A percentile compares a stretch with the other conserved stretches of the same genome.
phyloP scores from a whole-genome alignment of 192 early-diverging fungal species.

The Coemansia sp. region DNA sequence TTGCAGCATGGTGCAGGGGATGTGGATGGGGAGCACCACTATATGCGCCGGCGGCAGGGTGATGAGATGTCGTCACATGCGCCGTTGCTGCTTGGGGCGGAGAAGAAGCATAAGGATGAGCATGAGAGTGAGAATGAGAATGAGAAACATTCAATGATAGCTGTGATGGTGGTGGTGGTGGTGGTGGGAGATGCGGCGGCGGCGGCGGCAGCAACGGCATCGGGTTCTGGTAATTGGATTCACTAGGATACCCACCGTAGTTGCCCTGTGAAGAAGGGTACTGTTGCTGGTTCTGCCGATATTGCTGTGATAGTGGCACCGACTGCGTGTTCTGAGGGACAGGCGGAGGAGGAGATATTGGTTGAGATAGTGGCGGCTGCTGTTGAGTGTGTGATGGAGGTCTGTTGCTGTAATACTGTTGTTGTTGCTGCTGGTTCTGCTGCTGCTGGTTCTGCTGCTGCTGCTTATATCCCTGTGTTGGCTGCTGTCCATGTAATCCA shows the following conservation, averaged over 20 bases:
- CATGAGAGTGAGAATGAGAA: conserved; percentile 3
- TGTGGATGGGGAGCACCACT: conserved; percentile 5
- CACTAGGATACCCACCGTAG: conserved; percentile 8
- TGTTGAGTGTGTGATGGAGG: conserved; percentile 1
- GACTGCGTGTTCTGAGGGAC: not conserved
- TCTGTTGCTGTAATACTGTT: conserved; percentile 4
- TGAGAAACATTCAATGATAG: not conserved
- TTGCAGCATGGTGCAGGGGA: conserved; percentile 13
- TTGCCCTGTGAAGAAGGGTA: conserved; percentile 9
- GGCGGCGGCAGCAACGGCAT: not conserved
- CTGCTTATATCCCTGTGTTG: conserved; percentile 5
- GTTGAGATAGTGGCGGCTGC: conserved; percentile 2
- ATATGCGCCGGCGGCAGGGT: conserved; percentile 8
- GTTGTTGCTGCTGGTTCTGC: conserved; percentile 16
- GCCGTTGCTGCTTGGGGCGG: not conserved
- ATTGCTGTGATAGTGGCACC: not conserved
- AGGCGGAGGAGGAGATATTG: not conserved
- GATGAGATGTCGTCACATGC: not conserved
- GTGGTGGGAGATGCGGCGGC: conserved; percentile 10
- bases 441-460: conserved; percentile 21
- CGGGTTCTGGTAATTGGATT: conserved; percentile 11
- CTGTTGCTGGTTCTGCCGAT: conserved; percentile 18
- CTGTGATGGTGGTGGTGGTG: conserved; percentile 7
- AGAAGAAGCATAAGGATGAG: not conserved
- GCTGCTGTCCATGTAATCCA: not conserved